Conservation (phyloP, 306 rosid species). For the Oemleria cerasiformis region DNA sequence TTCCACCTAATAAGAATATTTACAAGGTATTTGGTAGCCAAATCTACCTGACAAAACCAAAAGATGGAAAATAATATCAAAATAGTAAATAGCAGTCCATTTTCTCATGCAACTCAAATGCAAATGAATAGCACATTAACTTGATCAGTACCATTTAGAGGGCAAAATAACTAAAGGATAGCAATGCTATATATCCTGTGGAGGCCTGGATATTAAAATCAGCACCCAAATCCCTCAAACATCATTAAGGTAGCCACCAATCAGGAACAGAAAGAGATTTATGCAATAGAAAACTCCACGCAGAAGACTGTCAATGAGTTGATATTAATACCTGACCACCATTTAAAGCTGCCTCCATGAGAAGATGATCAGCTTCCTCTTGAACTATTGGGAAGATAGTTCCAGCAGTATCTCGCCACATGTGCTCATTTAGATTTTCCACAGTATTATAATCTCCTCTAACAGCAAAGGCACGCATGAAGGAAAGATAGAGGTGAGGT, state of each 20-base stretch:
- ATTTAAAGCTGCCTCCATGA: constrained; percentile 79
- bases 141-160: constrained; percentile 1
- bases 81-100: background rate
- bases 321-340: constrained; percentile 53
- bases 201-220: background rate
- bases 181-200: background rate
- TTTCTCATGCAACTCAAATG: background rate
- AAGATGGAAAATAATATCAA: background rate
- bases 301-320: background rate
- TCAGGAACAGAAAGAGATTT: background rate
- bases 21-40: constrained; percentile 47
- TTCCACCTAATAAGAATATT: constrained; percentile 52
- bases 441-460: constrained; percentile 68
- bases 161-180: background rate
- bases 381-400: constrained; percentile 46
- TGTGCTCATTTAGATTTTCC: constrained; percentile 51
- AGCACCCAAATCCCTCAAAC: background rate
- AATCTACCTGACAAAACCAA: constrained; percentile 44
- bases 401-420: constrained; percentile 73
- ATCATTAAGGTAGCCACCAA: constrained; percentile 7
- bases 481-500: constrained; percentile 87
- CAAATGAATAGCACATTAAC: background rate
- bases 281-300: background rate
- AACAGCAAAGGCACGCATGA: constrained; percentile 68
- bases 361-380: constrained; percentile 86